Evolutionary conservation across 2,329 filamentous ascomycete species (phyloP), one percentile per base, ranked within the genome.

Genomic region (Ilyonectria mors-panacis): DNA sequence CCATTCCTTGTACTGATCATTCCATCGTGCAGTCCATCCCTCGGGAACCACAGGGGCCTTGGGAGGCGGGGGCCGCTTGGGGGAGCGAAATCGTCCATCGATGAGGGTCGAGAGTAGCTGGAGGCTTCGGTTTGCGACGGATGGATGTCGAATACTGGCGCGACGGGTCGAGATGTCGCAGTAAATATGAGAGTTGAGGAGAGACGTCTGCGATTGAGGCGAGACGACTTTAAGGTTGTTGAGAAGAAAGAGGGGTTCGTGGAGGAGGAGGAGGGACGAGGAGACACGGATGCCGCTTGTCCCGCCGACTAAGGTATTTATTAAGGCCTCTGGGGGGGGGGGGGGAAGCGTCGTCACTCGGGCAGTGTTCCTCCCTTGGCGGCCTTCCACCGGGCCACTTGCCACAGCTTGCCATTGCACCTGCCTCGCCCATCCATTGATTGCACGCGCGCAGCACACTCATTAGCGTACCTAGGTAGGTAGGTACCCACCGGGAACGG

Each of bases 1-100:
- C 91, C 93, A 97, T 87, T 96, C 92, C 76, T 92, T 92, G 84
- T 97, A 97, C 77, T 96, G 91, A 0, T 92, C 90, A 80, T 97
- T 96, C 89, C 91, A 97, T 71, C 94, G 89, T 12, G 92, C 92
- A 77, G 93, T 91, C 93, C 94, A 98, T 75, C 94, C 94, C 33
- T 80, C 76, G 61, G 82, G 82, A 8, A 84, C 82, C 75, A 93
- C 92, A 2, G 93, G 94, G 1, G 88, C 86, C 77, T 83, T 86
- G 69, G 87, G 87, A 56, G 88, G 87, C 71, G 88, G 87, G 53
- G 88, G 88, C 87, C 87, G 26, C 81, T 57, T 2, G 87, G 88
- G 59, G 87, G 81, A 61, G 82, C 79, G 78, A 86, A 89, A 70
- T 89, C 86, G 71, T 84, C 83, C 88, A 89, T 89, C 47, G 66